Base-by-base conservation (phyloP, 495 filamentous ascomycete species). In the Talaromyces borbonicus region DNA sequence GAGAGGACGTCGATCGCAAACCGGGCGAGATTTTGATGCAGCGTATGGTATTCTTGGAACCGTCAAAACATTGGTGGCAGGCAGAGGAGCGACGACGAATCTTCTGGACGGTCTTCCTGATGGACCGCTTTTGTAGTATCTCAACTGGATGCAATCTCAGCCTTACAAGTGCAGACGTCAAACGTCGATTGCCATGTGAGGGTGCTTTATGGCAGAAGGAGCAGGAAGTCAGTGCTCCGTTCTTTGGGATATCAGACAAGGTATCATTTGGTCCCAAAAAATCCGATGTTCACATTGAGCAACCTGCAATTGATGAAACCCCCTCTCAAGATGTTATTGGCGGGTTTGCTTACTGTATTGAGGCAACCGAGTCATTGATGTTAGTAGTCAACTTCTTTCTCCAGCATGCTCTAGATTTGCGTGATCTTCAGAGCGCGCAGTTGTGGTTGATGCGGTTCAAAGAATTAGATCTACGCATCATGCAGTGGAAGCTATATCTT, bases 61-160 rank as follows among this genome's bases (percentile, higher is more conserved):
- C 23, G 23, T 25, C 42, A 37, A 55, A 53, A 37, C 56, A 56
- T 47, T 74, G 73, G 70, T 48, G 44, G 3, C 71, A 76, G 42
- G 49, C 66, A 11, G 74, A 78, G 53, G 72, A 76, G 51, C 60
- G 71, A 9, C 56, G 74, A 5, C 49, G 74, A 7, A 48, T 66
- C 3, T 77, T 77, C 46, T 78, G 73, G 74, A 66, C 60, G 6
- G 56, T 64, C 0, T 75, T 71, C 41, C 66, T 63, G 27, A 60
- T 74, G 31, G 72, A 75, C 47, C 57, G 61, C 11, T 27, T n/a
- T n/a, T n/a, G n/a, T n/a, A n/a, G n/a, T n/a, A n/a, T n/a, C n/a
- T n/a, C n/a, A n/a, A n/a, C 20, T 31, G 55, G 62, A 18, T 68
- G 65, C 57, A 60, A 59, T 30, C 65, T 58, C 4, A 63, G 57